Evolutionary conservation across 352 stramenopile species (phyloP).

Genomic region (Poterioochromonas sp.): DNA sequence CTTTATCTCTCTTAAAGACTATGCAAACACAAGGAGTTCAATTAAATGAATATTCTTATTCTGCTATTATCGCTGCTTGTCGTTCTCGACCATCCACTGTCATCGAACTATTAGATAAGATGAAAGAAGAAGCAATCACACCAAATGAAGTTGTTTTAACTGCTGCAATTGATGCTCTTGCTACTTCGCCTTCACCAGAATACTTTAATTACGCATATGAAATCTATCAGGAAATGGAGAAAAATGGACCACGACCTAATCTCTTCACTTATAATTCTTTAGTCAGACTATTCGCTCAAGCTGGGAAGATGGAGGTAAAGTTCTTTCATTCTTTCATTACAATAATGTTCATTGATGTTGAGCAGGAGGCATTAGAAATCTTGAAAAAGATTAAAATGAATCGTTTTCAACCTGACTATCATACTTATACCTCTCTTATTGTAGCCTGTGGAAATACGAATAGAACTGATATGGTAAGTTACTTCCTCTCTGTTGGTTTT

Average conservation of each 20-base stretch:
- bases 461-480: not conserved
- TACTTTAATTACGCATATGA: not conserved
- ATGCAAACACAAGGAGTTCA: not conserved
- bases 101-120: not conserved
- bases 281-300: not conserved
- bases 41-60: not conserved
- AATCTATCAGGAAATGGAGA: not conserved
- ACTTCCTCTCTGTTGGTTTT: not conserved
- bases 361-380: not conserved
- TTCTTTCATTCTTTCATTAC: no score
- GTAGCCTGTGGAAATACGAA: not conserved
- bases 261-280: constrained; percentile 1
- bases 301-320: not conserved
- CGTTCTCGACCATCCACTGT: not conserved
- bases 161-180: not conserved
- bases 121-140: not conserved
- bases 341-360: no score
- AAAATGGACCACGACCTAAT: not conserved
- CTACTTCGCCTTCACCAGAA: not conserved
- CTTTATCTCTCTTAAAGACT: not conserved
- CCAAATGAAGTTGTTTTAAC: not conserved
- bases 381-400: not conserved
- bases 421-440: not conserved
- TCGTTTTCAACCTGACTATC: not conserved
- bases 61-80: not conserved